Evolutionary conservation across 208 protist genomes (phyloP).

Genomic region (Acanthamoeba polyphaga): DNA sequence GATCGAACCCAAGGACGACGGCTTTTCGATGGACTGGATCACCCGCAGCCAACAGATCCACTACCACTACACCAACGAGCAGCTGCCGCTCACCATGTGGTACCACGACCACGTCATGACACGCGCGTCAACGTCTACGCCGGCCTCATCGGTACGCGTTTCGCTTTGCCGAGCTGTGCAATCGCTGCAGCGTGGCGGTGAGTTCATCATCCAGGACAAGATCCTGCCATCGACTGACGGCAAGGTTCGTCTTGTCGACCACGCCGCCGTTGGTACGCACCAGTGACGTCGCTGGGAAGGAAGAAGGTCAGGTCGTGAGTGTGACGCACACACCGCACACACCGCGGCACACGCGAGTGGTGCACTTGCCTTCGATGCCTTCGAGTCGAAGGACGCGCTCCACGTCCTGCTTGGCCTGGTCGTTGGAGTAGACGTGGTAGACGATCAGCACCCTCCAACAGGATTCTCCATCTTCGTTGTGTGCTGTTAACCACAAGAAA

Average conservation of each 20-base stretch:
- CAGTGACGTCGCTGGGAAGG: not conserved
- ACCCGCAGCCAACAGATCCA: not conserved
- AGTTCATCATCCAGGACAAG: constrained; percentile 9
- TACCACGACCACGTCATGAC: constrained; percentile 68
- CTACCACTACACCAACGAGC: constrained; percentile 16
- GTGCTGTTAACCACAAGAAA: no score
- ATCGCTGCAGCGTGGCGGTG: no score
- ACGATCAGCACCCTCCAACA: not conserved
- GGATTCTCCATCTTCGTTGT: no score
- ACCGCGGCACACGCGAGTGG: not conserved
- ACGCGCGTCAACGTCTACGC: constrained; percentile 67
- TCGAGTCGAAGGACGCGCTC: not conserved
- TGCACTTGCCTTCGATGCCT: not conserved
- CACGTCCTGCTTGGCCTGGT: not conserved
- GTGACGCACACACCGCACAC: no score
- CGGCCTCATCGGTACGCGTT: not conserved
- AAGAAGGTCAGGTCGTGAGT: not conserved
- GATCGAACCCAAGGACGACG: not conserved
- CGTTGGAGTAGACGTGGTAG: constrained; percentile 30
- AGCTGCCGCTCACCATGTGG: constrained; percentile 42
- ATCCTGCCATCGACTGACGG: not conserved
- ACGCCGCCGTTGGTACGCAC: not conserved
- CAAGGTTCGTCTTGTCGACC: no score
- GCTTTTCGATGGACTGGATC: not conserved
- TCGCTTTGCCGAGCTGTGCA: no score